These are phyloP conservation scores for Pachysandra terminalis DNA, from an alignment of 164 flowering plant species.

Conservation along the genomic window DNA sequence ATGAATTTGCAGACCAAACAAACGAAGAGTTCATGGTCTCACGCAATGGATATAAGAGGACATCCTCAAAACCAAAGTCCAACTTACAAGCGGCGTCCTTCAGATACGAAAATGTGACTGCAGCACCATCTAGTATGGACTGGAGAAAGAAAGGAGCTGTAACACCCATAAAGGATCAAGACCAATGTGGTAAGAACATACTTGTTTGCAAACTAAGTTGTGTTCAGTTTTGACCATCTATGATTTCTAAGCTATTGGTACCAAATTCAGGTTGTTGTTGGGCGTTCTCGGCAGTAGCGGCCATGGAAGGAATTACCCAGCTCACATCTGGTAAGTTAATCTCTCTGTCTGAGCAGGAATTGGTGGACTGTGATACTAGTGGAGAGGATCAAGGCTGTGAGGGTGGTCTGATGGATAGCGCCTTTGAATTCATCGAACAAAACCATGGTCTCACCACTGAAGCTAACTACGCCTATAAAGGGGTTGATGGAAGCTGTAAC, in stretches of 20 bases:
- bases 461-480: slow-evolving; percentile 17
- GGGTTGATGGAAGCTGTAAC: slow-evolving; percentile 16
- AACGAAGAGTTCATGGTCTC: slow-evolving; percentile 10
- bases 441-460: slow-evolving; percentile 26
- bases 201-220: not conserved
- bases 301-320: slow-evolving; percentile 26
- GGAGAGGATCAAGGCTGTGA: slow-evolving; percentile 22
- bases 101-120: not conserved
- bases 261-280: slow-evolving; percentile 22
- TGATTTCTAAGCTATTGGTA: not conserved
- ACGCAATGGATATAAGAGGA: slow-evolving; percentile 3
- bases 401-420: slow-evolving; percentile 26
- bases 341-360: slow-evolving; percentile 26
- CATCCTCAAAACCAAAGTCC: not conserved
- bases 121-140: slow-evolving; percentile 15
- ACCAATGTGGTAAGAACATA: slow-evolving; percentile 20
- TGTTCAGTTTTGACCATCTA: not conserved
- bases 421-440: slow-evolving; percentile 21
- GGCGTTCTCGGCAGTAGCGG: slow-evolving; percentile 32
- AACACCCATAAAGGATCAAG: slow-evolving; percentile 22
- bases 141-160: slow-evolving; percentile 31
- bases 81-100: not conserved
- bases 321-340: slow-evolving; percentile 15
- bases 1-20: slow-evolving; percentile 21
- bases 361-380: slow-evolving; percentile 25